Evolutionary conservation across 352 stramenopile species (phyloP), one percentile per base, ranked within the genome.

Genomic region (Stramenopiles sp.): DNA sequence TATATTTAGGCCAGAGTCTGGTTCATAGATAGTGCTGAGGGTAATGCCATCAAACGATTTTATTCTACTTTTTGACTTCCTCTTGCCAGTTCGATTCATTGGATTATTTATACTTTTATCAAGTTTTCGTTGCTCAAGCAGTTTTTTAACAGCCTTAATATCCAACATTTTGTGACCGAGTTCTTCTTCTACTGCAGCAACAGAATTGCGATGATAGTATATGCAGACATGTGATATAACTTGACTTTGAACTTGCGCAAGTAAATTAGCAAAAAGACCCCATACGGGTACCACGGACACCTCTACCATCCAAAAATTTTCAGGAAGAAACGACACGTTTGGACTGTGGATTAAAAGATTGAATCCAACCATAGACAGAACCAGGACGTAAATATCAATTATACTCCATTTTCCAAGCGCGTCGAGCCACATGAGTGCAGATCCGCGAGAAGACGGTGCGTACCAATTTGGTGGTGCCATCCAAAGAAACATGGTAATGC

Each of bases 371-470:
- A 82, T 31, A 4, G 86, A 80, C 32, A 86, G 75, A 27, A 86
- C 75, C 25, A 84, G 67, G 27, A 86, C 84, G 75, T 84, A 86
- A 33, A 80, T 82, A 71, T 86, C 84, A 30, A 86, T 85, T 27
- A 86, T 55, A 25, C 76, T 82, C 84, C 84, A 86, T 75, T 86
- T 86, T 31, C 84, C 84, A 22, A 87, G 82, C 22, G 30, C 30
- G 67, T 86, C 84, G 1, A 86, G 44, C 1, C 82, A 32, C 14
- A 81, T 44, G 0, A 86, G 71, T 22, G 82, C 0, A 7, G 4
- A 27, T 1, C 81, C 84, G 33, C 84, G 80, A 14, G 33, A 75
- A 1, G 44, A 22, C n/a, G 44, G 0, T 27, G 30, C 55, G 30
- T 86, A 30, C 0, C 86, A 7, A 29, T n/a, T 81, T 29, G 84